Evolutionary conservation across 768 basidiomycete genomes (phyloP), one percentile per base, ranked within the genome.

Genomic region (Omphalotus guepiniiformis): DNA sequence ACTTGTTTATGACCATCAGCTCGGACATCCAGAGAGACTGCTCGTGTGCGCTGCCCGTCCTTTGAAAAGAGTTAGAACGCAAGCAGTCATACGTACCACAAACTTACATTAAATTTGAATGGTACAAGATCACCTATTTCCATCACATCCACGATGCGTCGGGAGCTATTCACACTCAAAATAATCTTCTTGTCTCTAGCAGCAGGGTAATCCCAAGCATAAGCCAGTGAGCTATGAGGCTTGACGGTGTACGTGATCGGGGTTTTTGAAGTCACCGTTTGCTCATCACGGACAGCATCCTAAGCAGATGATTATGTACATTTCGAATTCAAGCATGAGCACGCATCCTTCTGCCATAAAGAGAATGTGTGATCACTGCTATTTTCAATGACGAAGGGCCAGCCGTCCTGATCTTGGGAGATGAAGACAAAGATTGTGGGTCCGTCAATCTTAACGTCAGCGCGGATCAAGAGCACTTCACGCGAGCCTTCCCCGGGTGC

Each of bases 161-260:
- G 78, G 44, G 78, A 66, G 19, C 76, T 76, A 35, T 82, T 83
- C 40, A 83, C 74, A 8, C 63, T 62, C 18, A 99, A 70, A 28
- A 80, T 63, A 21, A 99, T 70, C 53, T 81, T 83, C 67, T 95
- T 98, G 55, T 87, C 83, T 38, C 72, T 71, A 1, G 84, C 83
- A 2, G 93, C 88, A 6, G 96, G 96, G 50, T 76, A 81, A 59
- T 99, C 96, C 95, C 95, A 99, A 4, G 93, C 88, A 61, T 97
- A 99, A 26, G 78, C 69, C 37, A 76, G 62, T 13, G 68, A 73
- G 3, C 77, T 68, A 30, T 75, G 79, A 8, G 81, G 73, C 4
- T 66, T 58, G 2, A 94, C 62, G n/a, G 67, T 71, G 63, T 93
- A 93, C 11, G 55, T 56, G 21, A 69, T 66, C 36, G 64, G 56